Evolutionary conservation across 2,329 filamentous ascomycete genomes (phyloP).

Genomic region (Colletotrichum australisinense): DNA sequence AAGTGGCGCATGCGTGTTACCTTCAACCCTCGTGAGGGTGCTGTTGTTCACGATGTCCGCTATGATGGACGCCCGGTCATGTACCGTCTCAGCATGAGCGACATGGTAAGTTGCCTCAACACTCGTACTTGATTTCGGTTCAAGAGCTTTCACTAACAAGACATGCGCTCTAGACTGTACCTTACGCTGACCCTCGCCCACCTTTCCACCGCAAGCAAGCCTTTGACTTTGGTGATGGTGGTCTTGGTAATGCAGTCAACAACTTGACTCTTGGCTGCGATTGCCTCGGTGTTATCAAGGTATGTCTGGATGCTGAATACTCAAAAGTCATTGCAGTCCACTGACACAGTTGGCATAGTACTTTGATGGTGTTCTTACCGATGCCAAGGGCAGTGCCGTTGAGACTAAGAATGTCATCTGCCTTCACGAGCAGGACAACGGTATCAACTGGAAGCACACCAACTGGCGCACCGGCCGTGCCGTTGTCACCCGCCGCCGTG

Average conservation of each 20-base stretch:
- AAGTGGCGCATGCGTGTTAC: constrained; percentile 70
- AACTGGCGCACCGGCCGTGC: constrained; percentile 65
- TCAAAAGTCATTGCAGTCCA: not conserved
- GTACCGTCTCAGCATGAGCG: constrained; percentile 67
- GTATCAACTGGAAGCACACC: constrained; percentile 49
- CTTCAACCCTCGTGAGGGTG: constrained; percentile 69
- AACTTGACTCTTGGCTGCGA: constrained; percentile 77
- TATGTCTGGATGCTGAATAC: not conserved
- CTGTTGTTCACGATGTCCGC: constrained; percentile 67
- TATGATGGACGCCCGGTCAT: constrained; percentile 68
- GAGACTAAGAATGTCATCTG: constrained; percentile 49
- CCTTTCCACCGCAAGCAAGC: constrained; percentile 63
- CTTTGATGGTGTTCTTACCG: constrained; percentile 41
- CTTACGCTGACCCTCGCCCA: constrained; percentile 33
- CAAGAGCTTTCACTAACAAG: not conserved
- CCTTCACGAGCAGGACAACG: constrained; percentile 36
- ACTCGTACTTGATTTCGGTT: not conserved
- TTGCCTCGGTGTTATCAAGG: constrained; percentile 56
- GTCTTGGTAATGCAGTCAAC: constrained; percentile 73
- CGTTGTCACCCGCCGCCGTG: constrained; percentile 61
- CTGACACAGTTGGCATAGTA: constrained; percentile 19
- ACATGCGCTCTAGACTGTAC: constrained; percentile 13
- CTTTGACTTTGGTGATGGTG: constrained; percentile 77
- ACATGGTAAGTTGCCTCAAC: constrained; percentile 55
- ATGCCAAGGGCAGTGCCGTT: constrained; percentile 49